Conservation (phyloP, 2,329 filamentous ascomycete genomes). For the Penicillium expansum region DNA sequence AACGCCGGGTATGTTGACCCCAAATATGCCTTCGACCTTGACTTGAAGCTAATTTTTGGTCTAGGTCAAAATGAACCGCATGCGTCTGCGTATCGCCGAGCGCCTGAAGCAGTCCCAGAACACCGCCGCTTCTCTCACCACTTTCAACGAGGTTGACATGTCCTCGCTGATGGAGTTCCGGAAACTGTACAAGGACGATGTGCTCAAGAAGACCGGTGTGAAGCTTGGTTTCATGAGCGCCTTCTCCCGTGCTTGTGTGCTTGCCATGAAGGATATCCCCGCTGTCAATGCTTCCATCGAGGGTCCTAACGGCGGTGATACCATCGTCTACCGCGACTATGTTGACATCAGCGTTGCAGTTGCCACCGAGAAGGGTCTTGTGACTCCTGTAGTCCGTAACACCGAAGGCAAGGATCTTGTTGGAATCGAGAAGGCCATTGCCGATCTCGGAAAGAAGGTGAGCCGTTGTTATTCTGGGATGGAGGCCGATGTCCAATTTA, state of each 20-base stretch:
- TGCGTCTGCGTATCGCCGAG: constrained; percentile 95
- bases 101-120: constrained; percentile 99
- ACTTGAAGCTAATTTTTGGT: not conserved
- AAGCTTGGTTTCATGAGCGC: constrained; percentile 99
- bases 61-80: constrained; percentile 99
- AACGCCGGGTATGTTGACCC: constrained; percentile 69
- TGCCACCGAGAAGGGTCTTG: constrained; percentile 93
- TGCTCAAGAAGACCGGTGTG: constrained; percentile 92
- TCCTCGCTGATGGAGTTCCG: constrained; percentile 95
- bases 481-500: not conserved
- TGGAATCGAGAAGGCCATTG: constrained; percentile 84
- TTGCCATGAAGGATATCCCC: constrained; percentile 94
- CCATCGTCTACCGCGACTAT: constrained; percentile 96
- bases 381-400: constrained; percentile 94
- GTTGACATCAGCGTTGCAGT: constrained; percentile 97
- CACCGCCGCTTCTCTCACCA: constrained; percentile 93
- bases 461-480: not conserved
- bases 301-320: constrained; percentile 90
- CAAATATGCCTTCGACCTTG: not conserved
- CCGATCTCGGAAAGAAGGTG: constrained; percentile 93
- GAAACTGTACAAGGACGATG: constrained; percentile 93
- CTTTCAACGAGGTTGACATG: constrained; percentile 99
- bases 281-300: constrained; percentile 96
- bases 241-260: constrained; percentile 82
- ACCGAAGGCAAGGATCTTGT: constrained; percentile 85